phyloP scores from a whole-genome alignment of 148 eudicot species.

The Tetragonia tetragonoides region DNA sequence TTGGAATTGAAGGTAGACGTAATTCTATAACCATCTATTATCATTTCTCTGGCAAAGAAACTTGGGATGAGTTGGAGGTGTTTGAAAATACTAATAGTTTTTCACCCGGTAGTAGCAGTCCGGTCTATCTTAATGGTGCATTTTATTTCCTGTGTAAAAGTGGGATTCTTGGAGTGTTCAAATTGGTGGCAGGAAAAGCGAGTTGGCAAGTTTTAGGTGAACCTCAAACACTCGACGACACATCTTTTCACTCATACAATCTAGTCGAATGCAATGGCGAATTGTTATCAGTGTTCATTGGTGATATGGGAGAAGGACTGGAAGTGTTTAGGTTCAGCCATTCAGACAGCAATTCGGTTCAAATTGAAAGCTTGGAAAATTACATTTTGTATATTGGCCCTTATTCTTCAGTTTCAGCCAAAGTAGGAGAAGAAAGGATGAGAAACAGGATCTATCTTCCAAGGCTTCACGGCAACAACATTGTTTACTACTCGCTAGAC shows the following conservation, averaged over 20 bases:
- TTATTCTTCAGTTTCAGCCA: no score
- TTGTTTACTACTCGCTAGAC: no score
- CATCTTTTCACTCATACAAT: not conserved
- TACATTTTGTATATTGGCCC: no score
- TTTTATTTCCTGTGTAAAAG: not conserved
- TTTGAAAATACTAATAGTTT: not conserved
- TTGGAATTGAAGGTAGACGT: not conserved
- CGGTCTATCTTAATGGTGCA: not conserved
- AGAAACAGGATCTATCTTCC: no score
- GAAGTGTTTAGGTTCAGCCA: not conserved
- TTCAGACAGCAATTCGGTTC: no score
- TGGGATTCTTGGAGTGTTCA: not conserved
- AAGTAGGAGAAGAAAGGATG: no score
- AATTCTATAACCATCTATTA: not conserved
- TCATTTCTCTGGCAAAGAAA: not conserved
- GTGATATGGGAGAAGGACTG: not conserved
- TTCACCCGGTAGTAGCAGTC: not conserved
- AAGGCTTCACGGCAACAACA: no score
- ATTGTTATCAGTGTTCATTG: not conserved
- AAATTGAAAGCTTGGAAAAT: no score
- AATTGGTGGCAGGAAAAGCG: not conserved
- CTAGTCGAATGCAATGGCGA: slow-evolving; percentile 4
- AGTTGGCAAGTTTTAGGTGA: slow-evolving; percentile 6
- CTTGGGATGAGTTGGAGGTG: not conserved
- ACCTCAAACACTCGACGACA: not conserved